Percentiles rank a stretch among this genome's conserved stretches.
Conservation (phyloP, 805 yeast species). For the Sungouiella blattae region DNA sequence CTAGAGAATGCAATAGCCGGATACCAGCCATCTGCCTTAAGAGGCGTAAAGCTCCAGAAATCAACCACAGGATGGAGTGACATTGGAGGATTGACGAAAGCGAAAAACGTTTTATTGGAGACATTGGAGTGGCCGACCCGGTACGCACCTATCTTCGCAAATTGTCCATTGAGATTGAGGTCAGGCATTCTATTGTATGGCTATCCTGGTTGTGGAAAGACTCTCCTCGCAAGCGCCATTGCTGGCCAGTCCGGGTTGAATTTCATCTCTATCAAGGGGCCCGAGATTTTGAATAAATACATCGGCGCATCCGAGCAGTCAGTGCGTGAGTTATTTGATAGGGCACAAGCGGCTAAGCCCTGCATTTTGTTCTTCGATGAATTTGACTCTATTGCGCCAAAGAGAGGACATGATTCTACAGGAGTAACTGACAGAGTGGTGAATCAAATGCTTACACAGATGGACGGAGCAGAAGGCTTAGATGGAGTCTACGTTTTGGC, state of each 20-base stretch:
- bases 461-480: slow-evolving; percentile 98
- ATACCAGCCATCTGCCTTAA: slow-evolving; percentile 73
- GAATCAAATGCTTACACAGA: slow-evolving; percentile 92
- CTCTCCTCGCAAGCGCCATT: slow-evolving; percentile 86
- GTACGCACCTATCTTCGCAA: slow-evolving; percentile 90
- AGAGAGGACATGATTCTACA: slow-evolving; percentile 95
- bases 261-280: slow-evolving; percentile 91
- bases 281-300: slow-evolving; percentile 90
- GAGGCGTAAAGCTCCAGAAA: slow-evolving; percentile 85
- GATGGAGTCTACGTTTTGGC: slow-evolving; percentile 97
- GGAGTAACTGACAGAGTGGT: slow-evolving; percentile 98
- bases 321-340: slow-evolving; percentile 86
- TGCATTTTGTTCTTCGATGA: slow-evolving; percentile 92
- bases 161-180: slow-evolving; percentile 80
- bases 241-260: slow-evolving; percentile 92
- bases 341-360: slow-evolving; percentile 94
- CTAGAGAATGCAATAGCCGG: slow-evolving; percentile 60
- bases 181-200: slow-evolving; percentile 92
- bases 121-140: slow-evolving; percentile 97
- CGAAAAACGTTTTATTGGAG: slow-evolving; percentile 73
- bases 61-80: slow-evolving; percentile 76
- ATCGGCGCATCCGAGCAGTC: slow-evolving; percentile 97
- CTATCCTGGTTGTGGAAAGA: slow-evolving; percentile 97
- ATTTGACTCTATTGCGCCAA: slow-evolving; percentile 95
- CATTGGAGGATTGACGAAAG: slow-evolving; percentile 81